These are phyloP conservation scores for Backusella macrospora DNA, from an alignment of 192 early-diverging fungal genomes.

Conservation along the genomic window DNA sequence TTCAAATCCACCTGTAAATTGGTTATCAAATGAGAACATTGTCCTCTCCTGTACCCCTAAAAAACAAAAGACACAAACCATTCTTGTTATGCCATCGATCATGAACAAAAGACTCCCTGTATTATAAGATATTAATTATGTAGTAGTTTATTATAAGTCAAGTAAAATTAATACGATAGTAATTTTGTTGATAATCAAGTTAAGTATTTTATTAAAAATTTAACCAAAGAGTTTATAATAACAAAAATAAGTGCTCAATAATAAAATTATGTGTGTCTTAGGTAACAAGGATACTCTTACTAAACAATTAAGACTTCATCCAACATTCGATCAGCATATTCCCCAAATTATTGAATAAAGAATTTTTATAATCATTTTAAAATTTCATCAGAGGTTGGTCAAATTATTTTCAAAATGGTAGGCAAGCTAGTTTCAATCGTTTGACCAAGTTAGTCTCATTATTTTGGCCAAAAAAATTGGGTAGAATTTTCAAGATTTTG, in stretches of 20 bases:
- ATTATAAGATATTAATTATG: neutral
- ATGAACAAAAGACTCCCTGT: slow-evolving; percentile 10
- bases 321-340: neutral
- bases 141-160: too few species aligned
- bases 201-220: too few species aligned
- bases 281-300: slow-evolving; percentile 12
- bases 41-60: slow-evolving; percentile 4
- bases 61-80: slow-evolving; percentile 5
- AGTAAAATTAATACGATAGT: too few species aligned
- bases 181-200: too few species aligned
- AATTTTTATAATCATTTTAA: neutral
- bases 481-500: too few species aligned
- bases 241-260: too few species aligned
- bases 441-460: too few species aligned
- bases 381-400: neutral
- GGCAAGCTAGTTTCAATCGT: neutral
- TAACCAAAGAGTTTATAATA: too few species aligned
- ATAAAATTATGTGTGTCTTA: neutral
- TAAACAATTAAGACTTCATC: slow-evolving; percentile 10
- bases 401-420: neutral
- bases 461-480: too few species aligned
- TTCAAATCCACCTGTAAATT: neutral
- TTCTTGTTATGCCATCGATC: neutral
- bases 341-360: neutral
- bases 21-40: too few species aligned